Evolutionary conservation across 495 filamentous ascomycete species (phyloP).

Genomic region (Penicillium macrosclerotiorum): DNA sequence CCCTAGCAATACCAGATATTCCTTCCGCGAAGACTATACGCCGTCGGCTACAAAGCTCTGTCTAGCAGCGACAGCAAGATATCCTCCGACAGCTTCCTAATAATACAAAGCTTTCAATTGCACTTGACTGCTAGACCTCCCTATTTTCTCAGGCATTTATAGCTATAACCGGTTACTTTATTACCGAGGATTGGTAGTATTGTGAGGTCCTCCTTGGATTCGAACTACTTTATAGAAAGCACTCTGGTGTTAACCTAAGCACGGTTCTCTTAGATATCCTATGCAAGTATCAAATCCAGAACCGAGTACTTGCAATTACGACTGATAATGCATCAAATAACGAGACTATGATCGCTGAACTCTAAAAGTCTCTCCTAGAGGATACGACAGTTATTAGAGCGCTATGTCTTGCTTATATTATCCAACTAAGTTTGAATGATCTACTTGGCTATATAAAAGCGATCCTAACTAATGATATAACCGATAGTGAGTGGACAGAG

Average conservation of each 20-base stretch:
- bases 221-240: no score
- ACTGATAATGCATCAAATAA: neutral
- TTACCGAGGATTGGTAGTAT: no score
- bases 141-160: neutral
- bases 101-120: neutral
- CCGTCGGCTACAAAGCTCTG: neutral
- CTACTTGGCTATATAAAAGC: neutral
- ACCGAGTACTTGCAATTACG: neutral
- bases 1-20: neutral
- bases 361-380: no score
- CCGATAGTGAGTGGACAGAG: no score
- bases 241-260: no score
- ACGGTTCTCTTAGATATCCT: no score
- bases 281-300: neutral
- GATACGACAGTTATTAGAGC: no score
- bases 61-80: neutral
- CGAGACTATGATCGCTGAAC: neutral
- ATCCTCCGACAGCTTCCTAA: neutral
- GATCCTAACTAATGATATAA: no score
- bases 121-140: neutral
- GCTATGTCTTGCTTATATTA: slow-evolving; percentile 2
- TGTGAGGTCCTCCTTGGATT: no score
- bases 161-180: no score
- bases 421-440: neutral
- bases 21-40: neutral